Evolutionary conservation across 2,329 filamentous ascomycete species (phyloP), one percentile per base, ranked within the genome.

Genomic region (Drechmeria coniospora): DNA sequence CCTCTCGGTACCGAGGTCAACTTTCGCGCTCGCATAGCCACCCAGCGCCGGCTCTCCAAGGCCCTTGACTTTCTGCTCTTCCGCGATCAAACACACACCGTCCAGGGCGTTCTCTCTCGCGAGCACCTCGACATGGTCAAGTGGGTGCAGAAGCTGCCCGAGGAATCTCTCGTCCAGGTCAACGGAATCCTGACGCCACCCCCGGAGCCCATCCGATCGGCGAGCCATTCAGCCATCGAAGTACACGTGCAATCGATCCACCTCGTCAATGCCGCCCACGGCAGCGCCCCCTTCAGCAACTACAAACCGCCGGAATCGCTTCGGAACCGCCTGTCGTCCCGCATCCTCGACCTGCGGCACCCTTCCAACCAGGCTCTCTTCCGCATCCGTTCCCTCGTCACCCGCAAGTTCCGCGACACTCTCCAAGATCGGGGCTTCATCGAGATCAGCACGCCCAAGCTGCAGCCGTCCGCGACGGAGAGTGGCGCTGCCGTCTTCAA

Each of bases 381-480:
- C 63, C 78, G 82, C 33, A 73, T 93, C 26, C 81, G 90, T 39
- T 79, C 83, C 4, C 76, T 73, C 15, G 72, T 93, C 31, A 76
- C 79, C 41, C 78, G 78, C 41, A 64, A 79, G 15, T 94, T 93
- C 65, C 79, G 86, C 26, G 54, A 66, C 8, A 73, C 77, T 2
- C 66, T 94, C 1, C 79, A 87, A 39, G 62, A 66, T 3, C 63
- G 77, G 36, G 77, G 74, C 11, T 94, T 94, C 48, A 77, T 92
- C 33, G 86, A 94, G 53, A 93, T 94, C 34, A 83, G 93, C 48
- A 92, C 83, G 0, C 86, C 86, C 2, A 94, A 93, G 56, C 61
- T 94, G 23, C 83, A 92, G 58, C 81, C 82, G 2, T 76, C 79
- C 9, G 86, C 86, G 2, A 92, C 86, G 1, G 86, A 94, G 52